These are phyloP conservation scores for Pythium sp. DNA, from an alignment of 352 stramenopile genomes.

Conservation along the genomic window DNA sequence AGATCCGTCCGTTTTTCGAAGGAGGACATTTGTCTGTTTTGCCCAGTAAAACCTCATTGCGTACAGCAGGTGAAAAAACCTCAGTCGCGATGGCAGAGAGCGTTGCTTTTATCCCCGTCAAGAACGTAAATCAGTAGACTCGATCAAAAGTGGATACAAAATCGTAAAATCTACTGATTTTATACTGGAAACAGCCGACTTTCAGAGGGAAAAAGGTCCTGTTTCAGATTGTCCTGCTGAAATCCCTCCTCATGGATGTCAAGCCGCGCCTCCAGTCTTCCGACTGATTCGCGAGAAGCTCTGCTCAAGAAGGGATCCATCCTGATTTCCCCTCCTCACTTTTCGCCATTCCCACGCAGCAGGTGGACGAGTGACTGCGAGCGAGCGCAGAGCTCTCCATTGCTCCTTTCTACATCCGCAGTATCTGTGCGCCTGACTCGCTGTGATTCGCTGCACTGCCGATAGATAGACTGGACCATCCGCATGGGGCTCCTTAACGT, in stretches of 20 bases:
- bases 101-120: not conserved
- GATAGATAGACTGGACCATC: not conserved
- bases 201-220: too few relatives aligned
- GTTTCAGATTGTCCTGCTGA: not conserved
- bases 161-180: not conserved
- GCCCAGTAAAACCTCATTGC: not conserved
- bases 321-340: not conserved
- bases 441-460: not conserved
- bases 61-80: not conserved
- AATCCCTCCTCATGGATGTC: not conserved
- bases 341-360: constrained; percentile 5
- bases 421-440: not conserved
- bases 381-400: not conserved
- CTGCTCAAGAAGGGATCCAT: not conserved
- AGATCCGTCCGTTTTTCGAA: not conserved
- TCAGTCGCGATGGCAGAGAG: not conserved
- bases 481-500: constrained; percentile 71
- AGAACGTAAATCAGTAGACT: not conserved
- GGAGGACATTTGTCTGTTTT: not conserved
- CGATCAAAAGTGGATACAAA: not conserved
- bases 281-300: constrained; percentile 7
- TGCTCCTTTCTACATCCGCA: not conserved
- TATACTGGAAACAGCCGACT: not conserved
- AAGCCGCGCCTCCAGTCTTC: too few relatives aligned
- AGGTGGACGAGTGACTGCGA: not conserved